phyloP scores from a whole-genome alignment of 192 early-diverging fungal species.

The Piromyces finnis region DNA sequence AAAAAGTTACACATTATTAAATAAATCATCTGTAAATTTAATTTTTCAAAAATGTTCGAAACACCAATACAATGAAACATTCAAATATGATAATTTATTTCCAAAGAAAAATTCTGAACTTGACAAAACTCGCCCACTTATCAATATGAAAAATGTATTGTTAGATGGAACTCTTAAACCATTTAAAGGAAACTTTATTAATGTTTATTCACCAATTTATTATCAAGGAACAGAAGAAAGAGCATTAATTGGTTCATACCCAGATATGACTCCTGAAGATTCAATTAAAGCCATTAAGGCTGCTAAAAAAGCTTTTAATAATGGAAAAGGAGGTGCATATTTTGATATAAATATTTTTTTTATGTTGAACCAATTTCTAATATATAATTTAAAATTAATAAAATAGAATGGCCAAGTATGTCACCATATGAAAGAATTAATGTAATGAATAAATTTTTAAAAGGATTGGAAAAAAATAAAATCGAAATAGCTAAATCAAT shows the following conservation, averaged over 20 bases:
- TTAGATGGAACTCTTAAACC: background rate
- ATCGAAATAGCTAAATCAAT: background rate
- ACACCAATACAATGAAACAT: background rate
- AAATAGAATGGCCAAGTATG: background rate
- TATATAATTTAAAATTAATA: no score
- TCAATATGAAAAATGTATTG: background rate
- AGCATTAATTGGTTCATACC: background rate
- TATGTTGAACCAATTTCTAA: no score
- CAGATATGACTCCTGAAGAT: background rate
- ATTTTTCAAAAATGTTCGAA: background rate
- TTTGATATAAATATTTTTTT: no score
- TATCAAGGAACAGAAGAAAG: background rate
- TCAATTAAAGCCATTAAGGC: background rate
- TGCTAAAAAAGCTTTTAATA: background rate
- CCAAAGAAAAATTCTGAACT: background rate
- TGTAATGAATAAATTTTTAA: background rate
- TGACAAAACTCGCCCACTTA: background rate
- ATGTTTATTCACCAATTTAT: background rate
- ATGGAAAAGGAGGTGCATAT: background rate
- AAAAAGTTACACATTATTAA: background rate
- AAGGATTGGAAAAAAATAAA: background rate
- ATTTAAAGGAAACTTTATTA: background rate
- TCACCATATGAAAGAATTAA: background rate
- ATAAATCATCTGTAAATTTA: background rate
- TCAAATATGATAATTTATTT: background rate